phyloP scores from a whole-genome alignment of 2,329 filamentous ascomycete species.

The Trichoderma oligosporum region DNA sequence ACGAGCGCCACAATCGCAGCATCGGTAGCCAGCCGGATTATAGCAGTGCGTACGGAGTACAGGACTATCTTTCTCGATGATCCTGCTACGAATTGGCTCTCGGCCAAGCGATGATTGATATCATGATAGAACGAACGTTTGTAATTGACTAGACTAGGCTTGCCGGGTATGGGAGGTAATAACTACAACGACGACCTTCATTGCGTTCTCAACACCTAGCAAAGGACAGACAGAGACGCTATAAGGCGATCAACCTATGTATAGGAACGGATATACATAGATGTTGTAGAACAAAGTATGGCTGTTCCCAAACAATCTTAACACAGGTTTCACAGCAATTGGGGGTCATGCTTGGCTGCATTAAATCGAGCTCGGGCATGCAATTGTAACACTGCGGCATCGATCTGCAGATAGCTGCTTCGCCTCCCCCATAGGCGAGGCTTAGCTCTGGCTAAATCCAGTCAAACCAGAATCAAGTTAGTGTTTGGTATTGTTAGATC shows the following conservation, averaged over 20 bases:
- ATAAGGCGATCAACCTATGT: too few relatives aligned
- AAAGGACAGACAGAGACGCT: too few relatives aligned
- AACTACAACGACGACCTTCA: too few relatives aligned
- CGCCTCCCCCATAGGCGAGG: constrained; percentile 16
- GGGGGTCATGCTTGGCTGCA: neutral
- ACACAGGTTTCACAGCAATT: neutral
- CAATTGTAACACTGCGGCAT: constrained; percentile 14
- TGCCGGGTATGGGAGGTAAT: too few relatives aligned
- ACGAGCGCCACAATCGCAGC: constrained; percentile 18
- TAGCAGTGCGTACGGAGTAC: too few relatives aligned
- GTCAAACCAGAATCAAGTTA: neutral
- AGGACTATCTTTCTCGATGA: too few relatives aligned
- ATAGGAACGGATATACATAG: neutral
- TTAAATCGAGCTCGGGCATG: neutral
- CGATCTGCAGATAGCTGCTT: constrained; percentile 17
- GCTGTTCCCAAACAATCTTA: neutral
- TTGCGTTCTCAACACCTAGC: too few relatives aligned
- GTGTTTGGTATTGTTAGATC: neutral
- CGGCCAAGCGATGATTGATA: neutral
- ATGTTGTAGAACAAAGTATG: neutral
- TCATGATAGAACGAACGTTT: neutral
- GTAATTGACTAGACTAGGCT: too few relatives aligned
- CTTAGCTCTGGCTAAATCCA: constrained; percentile 4
- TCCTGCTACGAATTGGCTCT: constrained; percentile 5
- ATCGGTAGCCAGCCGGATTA: constrained; percentile 17